Base-by-base conservation (phyloP, 1,284 basidiomycete species). In the Athelia psychrophila region DNA sequence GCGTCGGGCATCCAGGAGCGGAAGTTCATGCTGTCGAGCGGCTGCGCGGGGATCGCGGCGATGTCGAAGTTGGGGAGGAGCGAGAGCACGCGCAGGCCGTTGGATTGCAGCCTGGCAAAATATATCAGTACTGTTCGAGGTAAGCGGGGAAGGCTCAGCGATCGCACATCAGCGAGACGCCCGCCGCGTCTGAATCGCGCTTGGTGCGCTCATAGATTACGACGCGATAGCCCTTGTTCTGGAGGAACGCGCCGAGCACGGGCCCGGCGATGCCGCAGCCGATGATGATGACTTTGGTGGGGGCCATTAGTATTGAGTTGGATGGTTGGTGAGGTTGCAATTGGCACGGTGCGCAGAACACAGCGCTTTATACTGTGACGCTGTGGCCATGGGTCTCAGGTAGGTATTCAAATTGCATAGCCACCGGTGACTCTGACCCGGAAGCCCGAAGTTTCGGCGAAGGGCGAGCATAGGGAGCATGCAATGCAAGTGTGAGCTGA, bases 201-300 rank as follows among this genome's bases (percentile, higher is more conserved):
- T 64, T 54, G 18, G 62, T 58, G 50, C 73, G 66, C 54, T 78
- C 76, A 56, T 76, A 78, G 6, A 77, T 56, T 50, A 73, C 60
- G 1, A 74, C 72, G 1, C 68, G 59, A 55, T 74, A 77, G 3
- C 76, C 75, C 51, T 70, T 70, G 22, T 57, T 56, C 54, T 75
- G 74, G 44, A 79, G 67, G 44, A 75, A 64, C 25, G 73, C 64
- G 2, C 72, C 76, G n/a, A 78, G 69, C 1, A 75, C 66, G n/a
- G 76, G 74, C 15, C 76, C 77, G 6, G 72, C 75, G 33, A 78
- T 72, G 6, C 75, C 76, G n/a, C 63, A 67, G 15, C 75, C 75
- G 16, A 70, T 64, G 54, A 76, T 66, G 53, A 76, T 71, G 19
- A 74, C 67, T 54, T 65, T 71, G 16, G 64, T 61, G 16, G 47